Evolutionary conservation across 805 yeast species (phyloP).

Genomic region (Komagataella phaffii): DNA sequence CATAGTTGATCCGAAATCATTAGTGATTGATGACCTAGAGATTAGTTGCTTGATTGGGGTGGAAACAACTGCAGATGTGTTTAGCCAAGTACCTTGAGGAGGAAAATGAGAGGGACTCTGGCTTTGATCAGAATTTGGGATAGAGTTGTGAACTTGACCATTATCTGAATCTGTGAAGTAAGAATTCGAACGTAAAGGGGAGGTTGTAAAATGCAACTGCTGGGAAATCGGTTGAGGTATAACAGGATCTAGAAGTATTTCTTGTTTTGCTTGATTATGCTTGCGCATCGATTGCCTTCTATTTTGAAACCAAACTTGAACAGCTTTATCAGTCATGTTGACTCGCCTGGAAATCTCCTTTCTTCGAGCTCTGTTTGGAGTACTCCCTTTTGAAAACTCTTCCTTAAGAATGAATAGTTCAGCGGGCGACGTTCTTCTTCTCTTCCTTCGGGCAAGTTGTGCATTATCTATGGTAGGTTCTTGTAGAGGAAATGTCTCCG

Average conservation of each 20-base stretch:
- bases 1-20: conserved; percentile 12
- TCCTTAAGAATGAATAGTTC: conserved; percentile 72
- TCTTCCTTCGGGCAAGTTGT: conserved; percentile 84
- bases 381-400: conserved; percentile 64
- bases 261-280: conserved; percentile 15
- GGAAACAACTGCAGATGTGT: conserved; percentile 3
- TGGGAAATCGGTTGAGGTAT: conserved; percentile 12
- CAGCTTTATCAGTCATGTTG: conserved; percentile 94
- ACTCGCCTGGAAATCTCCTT: conserved; percentile 68
- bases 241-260: conserved; percentile 14
- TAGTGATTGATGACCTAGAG: conserved; percentile 1
- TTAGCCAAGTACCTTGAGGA: conserved; percentile 5
- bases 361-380: conserved; percentile 72
- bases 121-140: background rate
- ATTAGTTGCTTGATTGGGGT: conserved; percentile 5
- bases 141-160: background rate
- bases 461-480: conserved; percentile 83
- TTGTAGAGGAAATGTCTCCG: conserved; percentile 70
- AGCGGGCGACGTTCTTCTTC: conserved; percentile 87
- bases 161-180: background rate
- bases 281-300: conserved; percentile 74
- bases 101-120: background rate
- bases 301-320: conserved; percentile 98
- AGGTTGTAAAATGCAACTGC: conserved; percentile 4
- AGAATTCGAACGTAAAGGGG: background rate